Base-by-base conservation (phyloP, 306 rosid genomes). In the Erythrophleum fordii region DNA sequence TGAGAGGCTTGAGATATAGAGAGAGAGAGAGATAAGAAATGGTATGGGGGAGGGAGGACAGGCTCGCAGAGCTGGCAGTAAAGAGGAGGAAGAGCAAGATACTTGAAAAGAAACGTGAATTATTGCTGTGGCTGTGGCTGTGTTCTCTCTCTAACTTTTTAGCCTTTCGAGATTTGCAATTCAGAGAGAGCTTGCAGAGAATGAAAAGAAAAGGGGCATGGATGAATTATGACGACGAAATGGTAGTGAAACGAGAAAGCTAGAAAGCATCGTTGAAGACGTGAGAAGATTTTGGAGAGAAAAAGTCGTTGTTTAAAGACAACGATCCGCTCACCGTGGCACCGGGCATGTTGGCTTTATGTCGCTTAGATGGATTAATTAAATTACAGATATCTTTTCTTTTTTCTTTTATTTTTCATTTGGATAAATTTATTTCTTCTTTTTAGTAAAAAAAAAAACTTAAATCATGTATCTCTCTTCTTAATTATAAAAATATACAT, bases 51-150 rank as follows among this genome's bases (percentile, higher is more conserved):
- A 88, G 83, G 83, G 83, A 83, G 90, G 88, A 89, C 92, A 85
- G 88, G 75, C 75, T 68, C 22, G 87, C 68, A 83, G 88, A 85
- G 94, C 95, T 92, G 97, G 98, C 97, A 95, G 87, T 77, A 87
- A 85, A 88, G 89, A 80, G 42, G 5, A 39, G 5, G 65, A 62
- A 85, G 48, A 18, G 23, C 72, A 79, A 53, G 78, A 82, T 56
- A 86, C 82, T 82, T 81, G 87, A 78, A 87, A 88, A 82, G 85
- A 77, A 79, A 80, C 84, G 92, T 87, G 90, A 93, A 95, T 93
- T 88, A 92, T 93, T 93, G 98, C 87, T 80, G 72, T 74, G 77
- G 39, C 46, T 77, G 72, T 78, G 87, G 53, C 85, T n/a, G 77
- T 55, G 64, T 56, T 91, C 87, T 92, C 94, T 87, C 89, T 89